Base-by-base conservation (phyloP, 345 rosid genomes). In the Lepidium sativum region DNA sequence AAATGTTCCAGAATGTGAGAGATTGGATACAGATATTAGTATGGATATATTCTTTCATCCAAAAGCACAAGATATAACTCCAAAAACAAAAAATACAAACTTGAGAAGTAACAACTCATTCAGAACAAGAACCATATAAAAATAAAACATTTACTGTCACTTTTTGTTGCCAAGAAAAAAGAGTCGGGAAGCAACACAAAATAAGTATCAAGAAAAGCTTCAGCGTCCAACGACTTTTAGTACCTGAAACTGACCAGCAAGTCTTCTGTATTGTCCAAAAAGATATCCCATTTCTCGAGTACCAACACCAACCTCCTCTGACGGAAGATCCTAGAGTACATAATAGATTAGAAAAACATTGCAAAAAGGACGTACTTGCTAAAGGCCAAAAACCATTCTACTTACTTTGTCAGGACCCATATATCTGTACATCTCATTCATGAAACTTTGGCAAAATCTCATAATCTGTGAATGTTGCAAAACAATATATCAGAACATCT, bases 381-480 rank as follows among this genome's bases (percentile, higher is more conserved):
- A 35, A 52, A 41, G 37, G 54, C 54, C 2, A 57, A 25, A 29
- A 15, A 16, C 17, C 48, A 23, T 23, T 67, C 16, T 29, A 73
- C 78, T 77, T 74, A 85, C 99, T 88, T 88, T 90, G 76, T 94
- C 97, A 23, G 90, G 90, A 70, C 91, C 95, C 77, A 94, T 78
- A 72, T 90, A 94, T 72, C 95, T 79, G 75, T 83, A 85, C 74
- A 88, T 80, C 86, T 94, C 96, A 78, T 75, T 86, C 96, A 94
- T 86, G 83, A 88, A 88, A 84, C 99, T 94, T 81, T 94, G 99
- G 83, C 99, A 94, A 80, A 94, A 94, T 71, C 82, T 87, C 99
- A 91, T 90, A 64, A 94, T 78, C 99, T 94, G 91, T 79, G 71
- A 81, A 61, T 35, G 66, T 67, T 67, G 49, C 48, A 60, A 61